A percentile compares a stretch with the other conserved stretches of the same genome.
These are phyloP conservation scores for Keithomyces neogunnii DNA, from an alignment of 2,329 filamentous ascomycete species.

Conservation along the genomic window DNA sequence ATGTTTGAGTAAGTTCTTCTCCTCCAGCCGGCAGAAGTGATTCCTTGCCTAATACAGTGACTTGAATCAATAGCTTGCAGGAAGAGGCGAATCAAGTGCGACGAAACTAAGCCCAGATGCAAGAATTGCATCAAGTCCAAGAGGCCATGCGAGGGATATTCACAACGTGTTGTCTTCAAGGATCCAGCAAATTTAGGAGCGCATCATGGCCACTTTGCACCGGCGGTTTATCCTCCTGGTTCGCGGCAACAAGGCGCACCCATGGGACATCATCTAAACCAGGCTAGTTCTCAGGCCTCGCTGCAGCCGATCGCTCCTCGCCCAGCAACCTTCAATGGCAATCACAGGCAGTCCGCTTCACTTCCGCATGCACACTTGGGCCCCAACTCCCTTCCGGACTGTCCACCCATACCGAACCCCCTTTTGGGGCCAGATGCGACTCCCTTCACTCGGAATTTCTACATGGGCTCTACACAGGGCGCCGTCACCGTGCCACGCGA, in stretches of 20 bases:
- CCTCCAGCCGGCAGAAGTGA: background rate
- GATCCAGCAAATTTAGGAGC: constrained; percentile 36
- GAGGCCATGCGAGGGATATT: constrained; percentile 76
- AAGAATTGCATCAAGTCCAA: constrained; percentile 83
- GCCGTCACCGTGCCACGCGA: background rate
- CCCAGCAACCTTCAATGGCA: constrained; percentile 27
- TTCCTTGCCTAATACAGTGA: constrained; percentile 11
- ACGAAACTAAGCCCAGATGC: constrained; percentile 77
- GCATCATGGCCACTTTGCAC: constrained; percentile 37
- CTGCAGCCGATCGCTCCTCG: constrained; percentile 42
- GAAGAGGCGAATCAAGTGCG: constrained; percentile 93
- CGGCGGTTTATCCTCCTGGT: constrained; percentile 31
- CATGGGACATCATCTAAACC: constrained; percentile 17
- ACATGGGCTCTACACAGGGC: background rate
- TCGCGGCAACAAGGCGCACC: constrained; percentile 20
- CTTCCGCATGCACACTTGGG: constrained; percentile 4
- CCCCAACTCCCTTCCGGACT: constrained; percentile 2
- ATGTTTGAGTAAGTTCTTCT: constrained; percentile 63
- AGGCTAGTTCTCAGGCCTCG: constrained; percentile 30
- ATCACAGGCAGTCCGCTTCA: constrained; percentile 8
- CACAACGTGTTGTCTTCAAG: constrained; percentile 73
- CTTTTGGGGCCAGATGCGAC: constrained; percentile 8
- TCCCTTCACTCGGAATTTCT: constrained; percentile 1
- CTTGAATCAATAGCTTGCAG: constrained; percentile 60
- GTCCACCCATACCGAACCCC: constrained; percentile 13